Base-by-base conservation (phyloP, 1,139 yeast genomes). In the Spathaspora sp. region DNA sequence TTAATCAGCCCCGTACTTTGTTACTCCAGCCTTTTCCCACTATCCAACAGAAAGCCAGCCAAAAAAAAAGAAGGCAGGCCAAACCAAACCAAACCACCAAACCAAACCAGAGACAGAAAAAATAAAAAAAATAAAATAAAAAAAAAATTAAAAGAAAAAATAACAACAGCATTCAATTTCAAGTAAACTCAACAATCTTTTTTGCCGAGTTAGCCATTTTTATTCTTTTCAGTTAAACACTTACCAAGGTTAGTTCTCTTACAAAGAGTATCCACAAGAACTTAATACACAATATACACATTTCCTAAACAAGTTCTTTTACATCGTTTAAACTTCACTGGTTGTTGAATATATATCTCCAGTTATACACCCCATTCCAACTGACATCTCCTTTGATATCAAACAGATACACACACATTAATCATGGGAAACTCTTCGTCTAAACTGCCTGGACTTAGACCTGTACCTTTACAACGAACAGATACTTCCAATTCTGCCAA, bases 401-500 rank as follows among this genome's bases (percentile, higher is more conserved):
- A 31, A 13, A 31, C 5, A 7, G 9, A 31, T 7, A 15, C 16
- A 31, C 18, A 31, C 18, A 31, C n/a, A n/a, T n/a, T 7, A 13
- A 31, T 31, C 18, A 31, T 76, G 81, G 81, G 81, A 46, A 75
- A 75, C 54, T 63, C 68, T 29, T 63, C 78, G 26, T 73, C 78
- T 27, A 74, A 72, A 55, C 65, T 34, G 38, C 29, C 38, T 34
- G 39, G 27, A 18, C 29, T 15, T n/a, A 41, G 54, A 17, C 70
- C 68, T 16, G 70, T 75, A 17, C 76, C 82, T 13, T 74, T 81
- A 57, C 67, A 76, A 16, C 66, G 84, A 43, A 70, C 81, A 18
- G 83, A 79, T 59, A 79, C 86, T 2, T 74, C 77, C 45, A 74
- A 69, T 48, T 78, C 83, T 4, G 71, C 75, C 24, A 75, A 70